phyloP scores from a whole-genome alignment of 345 rosid genomes.

The Reutealis trisperma region DNA sequence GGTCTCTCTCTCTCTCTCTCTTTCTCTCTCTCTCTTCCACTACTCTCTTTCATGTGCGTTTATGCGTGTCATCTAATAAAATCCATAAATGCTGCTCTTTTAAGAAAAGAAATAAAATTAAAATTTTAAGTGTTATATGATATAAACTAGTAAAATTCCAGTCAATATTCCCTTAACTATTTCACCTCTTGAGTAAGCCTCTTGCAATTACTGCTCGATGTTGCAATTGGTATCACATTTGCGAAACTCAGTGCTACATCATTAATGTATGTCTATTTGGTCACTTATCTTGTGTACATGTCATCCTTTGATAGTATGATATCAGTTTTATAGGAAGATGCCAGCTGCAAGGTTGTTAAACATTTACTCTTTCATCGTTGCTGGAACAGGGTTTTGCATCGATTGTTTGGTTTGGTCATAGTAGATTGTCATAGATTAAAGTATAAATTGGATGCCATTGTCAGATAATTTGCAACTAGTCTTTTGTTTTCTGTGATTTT shows the following conservation, averaged over 20 bases:
- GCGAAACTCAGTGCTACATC: not conserved
- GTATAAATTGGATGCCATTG: not conserved
- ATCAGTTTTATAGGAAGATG: not conserved
- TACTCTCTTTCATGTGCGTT: slow-evolving; percentile 8
- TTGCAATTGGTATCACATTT: not conserved
- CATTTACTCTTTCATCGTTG: not conserved
- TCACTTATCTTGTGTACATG: not conserved
- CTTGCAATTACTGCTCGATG: not conserved
- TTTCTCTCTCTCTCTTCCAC: slow-evolving; percentile 23
- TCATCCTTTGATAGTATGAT: not conserved
- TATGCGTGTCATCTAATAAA: not conserved
- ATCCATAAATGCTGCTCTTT: not conserved
- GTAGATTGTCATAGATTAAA: slow-evolving; percentile 4
- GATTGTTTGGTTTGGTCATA: not conserved
- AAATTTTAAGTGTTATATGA: not conserved
- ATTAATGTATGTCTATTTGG: not conserved
- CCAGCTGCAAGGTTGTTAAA: not conserved
- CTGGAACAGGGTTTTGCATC: not conserved
- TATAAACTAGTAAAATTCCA: not conserved
- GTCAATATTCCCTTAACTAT: not conserved
- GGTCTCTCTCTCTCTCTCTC: slow-evolving; percentile 42
- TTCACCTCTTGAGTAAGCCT: not conserved
- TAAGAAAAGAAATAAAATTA: not conserved
- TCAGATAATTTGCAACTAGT: not conserved
- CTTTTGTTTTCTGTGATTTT: not conserved